phyloP scores from a whole-genome alignment of 179 eudicot species.

The Vitellaria paradoxa region DNA sequence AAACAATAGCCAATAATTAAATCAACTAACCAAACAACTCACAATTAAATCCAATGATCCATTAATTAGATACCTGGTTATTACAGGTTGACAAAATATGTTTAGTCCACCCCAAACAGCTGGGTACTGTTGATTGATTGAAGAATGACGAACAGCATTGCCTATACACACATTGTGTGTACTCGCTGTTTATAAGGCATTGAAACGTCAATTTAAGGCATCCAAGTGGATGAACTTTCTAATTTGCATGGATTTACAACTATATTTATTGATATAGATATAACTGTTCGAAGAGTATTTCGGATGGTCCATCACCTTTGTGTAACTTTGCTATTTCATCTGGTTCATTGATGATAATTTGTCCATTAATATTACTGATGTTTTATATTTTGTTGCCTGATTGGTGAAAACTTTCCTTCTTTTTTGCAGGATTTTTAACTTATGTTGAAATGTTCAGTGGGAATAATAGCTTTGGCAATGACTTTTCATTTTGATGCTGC shows the following conservation, averaged over 20 bases:
- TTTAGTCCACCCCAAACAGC: background rate
- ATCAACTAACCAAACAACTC: no score
- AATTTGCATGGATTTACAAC: background rate
- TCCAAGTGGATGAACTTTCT: background rate
- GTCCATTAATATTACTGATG: background rate
- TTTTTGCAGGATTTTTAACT: slow-evolving; percentile 39
- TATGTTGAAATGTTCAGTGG: slow-evolving; percentile 49
- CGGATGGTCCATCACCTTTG: no score
- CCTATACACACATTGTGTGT: background rate
- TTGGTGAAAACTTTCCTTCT: background rate
- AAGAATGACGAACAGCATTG: no score
- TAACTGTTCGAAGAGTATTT: no score
- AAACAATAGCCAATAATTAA: no score
- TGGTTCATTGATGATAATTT: background rate
- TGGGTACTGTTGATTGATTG: slow-evolving; percentile 3
- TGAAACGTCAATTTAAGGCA: background rate
- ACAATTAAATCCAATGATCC: no score
- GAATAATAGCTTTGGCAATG: slow-evolving; percentile 33
- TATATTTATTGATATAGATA: background rate
- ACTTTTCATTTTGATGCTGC: slow-evolving; percentile 25
- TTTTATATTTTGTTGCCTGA: slow-evolving; percentile 1
- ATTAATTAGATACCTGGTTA: no score
- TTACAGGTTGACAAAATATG: background rate
- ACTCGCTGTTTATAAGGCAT: background rate
- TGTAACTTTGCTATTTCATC: background rate